A percentile compares a stretch with the other conserved stretches of the same genome.
Conservation (phyloP, 257 asterid genomes). For the Solanum sejunctum region DNA sequence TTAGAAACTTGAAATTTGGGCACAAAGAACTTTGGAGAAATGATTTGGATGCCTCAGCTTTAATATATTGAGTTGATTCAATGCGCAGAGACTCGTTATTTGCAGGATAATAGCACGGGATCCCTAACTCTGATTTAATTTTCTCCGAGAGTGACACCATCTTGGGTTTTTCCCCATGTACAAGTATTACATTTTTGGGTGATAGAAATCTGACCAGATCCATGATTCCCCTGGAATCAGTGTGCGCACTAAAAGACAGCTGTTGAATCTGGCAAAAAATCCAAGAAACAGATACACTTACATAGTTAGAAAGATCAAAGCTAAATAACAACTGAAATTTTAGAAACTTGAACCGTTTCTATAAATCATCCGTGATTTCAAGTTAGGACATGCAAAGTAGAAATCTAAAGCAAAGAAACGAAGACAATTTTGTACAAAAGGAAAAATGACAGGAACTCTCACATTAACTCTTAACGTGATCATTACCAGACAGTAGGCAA, state of each 20-base stretch:
- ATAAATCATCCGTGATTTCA: background rate
- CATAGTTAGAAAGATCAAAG: background rate
- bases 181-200: slow-evolving; percentile 79
- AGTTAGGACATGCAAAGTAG: background rate
- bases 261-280: slow-evolving; percentile 26
- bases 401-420: background rate
- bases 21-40: slow-evolving; percentile 41
- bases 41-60: slow-evolving; percentile 47
- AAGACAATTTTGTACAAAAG: background rate
- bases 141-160: slow-evolving; percentile 52
- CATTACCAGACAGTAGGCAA: background rate
- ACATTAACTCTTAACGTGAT: background rate
- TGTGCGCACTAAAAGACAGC: slow-evolving; percentile 72
- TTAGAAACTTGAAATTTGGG: slow-evolving; percentile 60
- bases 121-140: slow-evolving; percentile 43
- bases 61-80: slow-evolving; percentile 37
- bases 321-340: background rate
- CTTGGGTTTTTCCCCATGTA: slow-evolving; percentile 78
- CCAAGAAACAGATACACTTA: background rate
- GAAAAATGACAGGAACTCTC: background rate
- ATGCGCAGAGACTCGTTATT: slow-evolving; percentile 49
- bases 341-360: background rate
- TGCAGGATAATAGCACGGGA: slow-evolving; percentile 58
- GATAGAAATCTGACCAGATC: slow-evolving; percentile 75
- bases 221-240: slow-evolving; percentile 92